Evolutionary conservation across 2,329 filamentous ascomycete species (phyloP), one percentile per base, ranked within the genome.

Genomic region (Penicillium crustosum): DNA sequence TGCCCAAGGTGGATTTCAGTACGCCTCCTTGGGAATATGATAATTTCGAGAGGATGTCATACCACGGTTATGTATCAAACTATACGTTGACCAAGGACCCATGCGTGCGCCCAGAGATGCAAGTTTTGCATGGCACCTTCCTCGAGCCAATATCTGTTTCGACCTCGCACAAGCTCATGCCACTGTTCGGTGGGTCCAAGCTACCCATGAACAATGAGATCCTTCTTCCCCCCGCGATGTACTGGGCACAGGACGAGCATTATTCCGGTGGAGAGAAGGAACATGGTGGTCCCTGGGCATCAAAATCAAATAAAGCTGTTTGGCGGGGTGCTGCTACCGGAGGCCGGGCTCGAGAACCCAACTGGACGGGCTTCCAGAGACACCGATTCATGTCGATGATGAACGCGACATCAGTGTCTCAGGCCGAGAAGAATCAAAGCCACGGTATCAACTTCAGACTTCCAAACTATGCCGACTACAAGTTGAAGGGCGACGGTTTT

Each of bases 381-480:
- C 89, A 91, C 68, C 86, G 89, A 2, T 90, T 92, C 68, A 82
- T 91, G 2, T 80, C 85, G 45, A 89, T 91, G 86, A 82, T 87
- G 67, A 91, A 92, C 65, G 82, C 79, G 12, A 89, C 86, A 8
- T 81, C 79, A 56, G 77, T 89, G 4, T 66, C 68, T 6, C 68
- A 73, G 7, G 82, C 82, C 3, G 82, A 87, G 63, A 66, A 73
- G 17, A 67, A 68, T 42, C 59, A 61, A 12, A 72, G 73, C n/a
- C 64, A 75, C 53, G 54, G 58, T 13, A 57, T 68, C 33, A 54
- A 73, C 57, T 64, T 70, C 70, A 54, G 62, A 65, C 49, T 70
- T 64, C 23, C 61, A 62, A 44, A 73, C 5, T 72, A 72, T 19
- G 79, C 78, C 38, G 75, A 77, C 53, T 83, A 82, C 71, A 58